Percentiles rank a stretch among this genome's conserved stretches.
phyloP scores from a whole-genome alignment of 108 stramenopile species.

The Pseudonitzschia delicatissima region DNA sequence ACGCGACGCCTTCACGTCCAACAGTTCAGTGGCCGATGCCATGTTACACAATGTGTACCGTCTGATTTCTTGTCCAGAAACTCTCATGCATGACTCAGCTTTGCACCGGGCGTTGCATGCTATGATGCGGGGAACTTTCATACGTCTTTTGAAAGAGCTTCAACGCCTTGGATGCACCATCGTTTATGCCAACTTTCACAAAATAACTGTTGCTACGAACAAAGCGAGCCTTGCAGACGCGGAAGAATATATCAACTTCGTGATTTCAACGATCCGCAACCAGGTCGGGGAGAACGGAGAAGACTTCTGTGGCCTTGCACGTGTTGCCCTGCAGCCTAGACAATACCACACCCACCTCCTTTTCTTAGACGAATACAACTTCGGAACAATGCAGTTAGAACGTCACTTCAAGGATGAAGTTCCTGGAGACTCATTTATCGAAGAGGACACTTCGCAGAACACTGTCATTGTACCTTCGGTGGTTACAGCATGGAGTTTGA shows the following conservation, averaged over 20 bases:
- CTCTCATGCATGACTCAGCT: slow-evolving; percentile 91
- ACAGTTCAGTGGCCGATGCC: slow-evolving; percentile 79
- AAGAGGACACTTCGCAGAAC: slow-evolving; percentile 20
- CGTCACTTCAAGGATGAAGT: slow-evolving; percentile 54
- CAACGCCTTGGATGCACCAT: slow-evolving; percentile 93
- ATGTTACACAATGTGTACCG: slow-evolving; percentile 89
- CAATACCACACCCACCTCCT: slow-evolving; percentile 81
- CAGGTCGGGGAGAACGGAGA: slow-evolving; percentile 46
- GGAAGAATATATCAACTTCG: slow-evolving; percentile 89
- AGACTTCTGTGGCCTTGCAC: slow-evolving; percentile 24
- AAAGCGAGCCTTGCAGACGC: slow-evolving; percentile 81
- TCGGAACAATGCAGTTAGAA: slow-evolving; percentile 85
- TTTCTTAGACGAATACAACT: slow-evolving; percentile 95
- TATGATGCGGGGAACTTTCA: slow-evolving; percentile 89
- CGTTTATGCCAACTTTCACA: slow-evolving; percentile 87
- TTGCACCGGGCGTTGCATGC: slow-evolving; percentile 88
- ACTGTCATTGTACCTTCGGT: slow-evolving; percentile 74
- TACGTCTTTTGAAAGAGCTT: slow-evolving; percentile 87
- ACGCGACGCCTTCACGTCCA: slow-evolving; percentile 69
- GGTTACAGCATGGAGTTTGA: slow-evolving; percentile 84
- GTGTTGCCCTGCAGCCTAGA: slow-evolving; percentile 66
- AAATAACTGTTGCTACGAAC: slow-evolving; percentile 92
- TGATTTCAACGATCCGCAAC: slow-evolving; percentile 80
- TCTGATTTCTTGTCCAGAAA: slow-evolving; percentile 81
- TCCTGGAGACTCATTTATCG: slow-evolving; percentile 29